Conservation (phyloP, 2,329 filamentous ascomycete genomes). For the Geosmithia putterillii region DNA sequence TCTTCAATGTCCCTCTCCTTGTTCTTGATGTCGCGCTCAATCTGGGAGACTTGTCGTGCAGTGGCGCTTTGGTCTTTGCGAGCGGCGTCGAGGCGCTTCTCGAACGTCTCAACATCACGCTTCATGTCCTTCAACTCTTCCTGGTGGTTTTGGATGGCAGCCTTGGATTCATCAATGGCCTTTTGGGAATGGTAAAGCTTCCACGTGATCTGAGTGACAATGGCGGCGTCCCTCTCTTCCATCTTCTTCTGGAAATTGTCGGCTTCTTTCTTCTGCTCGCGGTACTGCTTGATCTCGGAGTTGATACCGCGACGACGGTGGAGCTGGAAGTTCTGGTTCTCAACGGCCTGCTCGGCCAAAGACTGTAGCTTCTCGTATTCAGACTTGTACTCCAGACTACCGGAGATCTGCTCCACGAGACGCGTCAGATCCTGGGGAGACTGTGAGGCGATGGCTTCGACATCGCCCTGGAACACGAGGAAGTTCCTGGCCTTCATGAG, state of each 20-base stretch:
- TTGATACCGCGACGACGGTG: slow-evolving; percentile 89
- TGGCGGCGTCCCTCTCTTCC: slow-evolving; percentile 79
- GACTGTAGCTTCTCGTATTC: slow-evolving; percentile 88
- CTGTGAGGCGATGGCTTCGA: slow-evolving; percentile 92
- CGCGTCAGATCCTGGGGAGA: slow-evolving; percentile 87
- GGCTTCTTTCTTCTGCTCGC: slow-evolving; percentile 91
- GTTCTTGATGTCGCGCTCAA: slow-evolving; percentile 73
- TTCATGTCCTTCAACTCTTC: slow-evolving; percentile 89
- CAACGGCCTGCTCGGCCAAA: slow-evolving; percentile 74
- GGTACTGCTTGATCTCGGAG: slow-evolving; percentile 93
- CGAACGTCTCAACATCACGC: slow-evolving; percentile 75
- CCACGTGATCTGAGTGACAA: slow-evolving; percentile 90
- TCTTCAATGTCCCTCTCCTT: slow-evolving; percentile 85
- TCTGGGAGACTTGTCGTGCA: slow-evolving; percentile 62
- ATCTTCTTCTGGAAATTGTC: slow-evolving; percentile 88
- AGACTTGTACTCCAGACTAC: slow-evolving; percentile 84
- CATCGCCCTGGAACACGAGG: slow-evolving; percentile 94
- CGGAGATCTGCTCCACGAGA: slow-evolving; percentile 94
- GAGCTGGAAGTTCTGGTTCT: slow-evolving; percentile 80
- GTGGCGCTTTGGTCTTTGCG: slow-evolving; percentile 73
- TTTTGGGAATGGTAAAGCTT: slow-evolving; percentile 93
- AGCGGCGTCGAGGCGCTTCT: slow-evolving; percentile 67
- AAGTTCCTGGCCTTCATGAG: slow-evolving; percentile 97
- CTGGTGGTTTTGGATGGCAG: slow-evolving; percentile 84
- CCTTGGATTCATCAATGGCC: slow-evolving; percentile 82